phyloP scores from a whole-genome alignment of 345 rosid genomes.

The Citrus sinensis region DNA sequence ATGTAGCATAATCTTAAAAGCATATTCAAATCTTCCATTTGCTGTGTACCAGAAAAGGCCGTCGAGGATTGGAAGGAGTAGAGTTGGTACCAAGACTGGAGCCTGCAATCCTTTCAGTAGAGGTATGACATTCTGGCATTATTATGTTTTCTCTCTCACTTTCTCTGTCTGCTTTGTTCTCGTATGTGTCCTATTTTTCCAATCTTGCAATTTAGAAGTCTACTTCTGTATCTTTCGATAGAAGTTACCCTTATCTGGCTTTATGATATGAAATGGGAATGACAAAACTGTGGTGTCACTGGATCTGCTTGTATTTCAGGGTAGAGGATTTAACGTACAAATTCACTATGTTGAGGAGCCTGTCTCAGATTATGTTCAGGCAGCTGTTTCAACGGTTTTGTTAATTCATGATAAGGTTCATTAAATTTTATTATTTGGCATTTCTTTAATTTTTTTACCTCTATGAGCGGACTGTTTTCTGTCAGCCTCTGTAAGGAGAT shows the following conservation, averaged over 20 bases:
- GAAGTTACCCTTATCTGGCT: neutral
- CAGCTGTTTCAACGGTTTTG: slow-evolving; percentile 72
- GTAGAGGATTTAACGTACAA: slow-evolving; percentile 88
- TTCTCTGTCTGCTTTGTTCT: neutral
- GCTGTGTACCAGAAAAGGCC: slow-evolving; percentile 43
- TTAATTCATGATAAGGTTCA: slow-evolving; percentile 77
- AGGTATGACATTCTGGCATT: slow-evolving; percentile 42
- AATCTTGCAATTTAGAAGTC: neutral
- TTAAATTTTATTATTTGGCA: neutral
- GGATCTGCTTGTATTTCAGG: slow-evolving; percentile 42
- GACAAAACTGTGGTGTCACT: slow-evolving; percentile 3
- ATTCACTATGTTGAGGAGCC: slow-evolving; percentile 85
- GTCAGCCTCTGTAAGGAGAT: neutral
- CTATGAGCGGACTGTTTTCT: neutral
- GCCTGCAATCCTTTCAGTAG: slow-evolving; percentile 92
- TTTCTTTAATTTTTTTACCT: neutral
- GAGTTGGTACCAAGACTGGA: slow-evolving; percentile 49
- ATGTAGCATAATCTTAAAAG: neutral
- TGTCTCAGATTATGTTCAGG: slow-evolving; percentile 76
- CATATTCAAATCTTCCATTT: slow-evolving; percentile 12
- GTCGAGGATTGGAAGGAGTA: slow-evolving; percentile 42
- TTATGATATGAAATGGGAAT: slow-evolving; percentile 1
- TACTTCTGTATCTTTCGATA: neutral
- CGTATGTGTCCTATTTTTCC: neutral
- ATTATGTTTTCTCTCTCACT: neutral